Evolutionary conservation across 805 yeast species (phyloP).

Genomic region (Candida vaughaniae): DNA sequence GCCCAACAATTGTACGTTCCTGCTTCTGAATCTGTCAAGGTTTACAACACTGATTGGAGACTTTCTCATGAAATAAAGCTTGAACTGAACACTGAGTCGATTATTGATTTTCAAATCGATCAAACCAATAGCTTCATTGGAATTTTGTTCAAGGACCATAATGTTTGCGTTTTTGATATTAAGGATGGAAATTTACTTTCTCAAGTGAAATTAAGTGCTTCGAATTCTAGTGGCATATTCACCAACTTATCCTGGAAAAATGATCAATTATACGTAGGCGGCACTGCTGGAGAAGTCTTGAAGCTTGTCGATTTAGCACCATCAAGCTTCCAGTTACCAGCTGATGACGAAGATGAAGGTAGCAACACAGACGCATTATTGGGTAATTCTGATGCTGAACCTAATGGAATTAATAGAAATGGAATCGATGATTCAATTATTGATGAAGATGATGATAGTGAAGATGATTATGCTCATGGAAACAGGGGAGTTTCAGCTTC

Average conservation of each 20-base stretch:
- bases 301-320: slow-evolving; percentile 17
- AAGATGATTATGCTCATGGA: slow-evolving; percentile 23
- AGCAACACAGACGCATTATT: slow-evolving; percentile 8
- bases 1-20: slow-evolving; percentile 69
- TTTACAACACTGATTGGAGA: slow-evolving; percentile 38
- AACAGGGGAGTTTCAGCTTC: slow-evolving; percentile 20
- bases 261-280: slow-evolving; percentile 38
- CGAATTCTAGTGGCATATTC: slow-evolving; percentile 24
- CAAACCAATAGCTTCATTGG: slow-evolving; percentile 64
- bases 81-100: slow-evolving; percentile 14
- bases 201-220: slow-evolving; percentile 1
- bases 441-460: slow-evolving; percentile 54
- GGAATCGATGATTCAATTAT: slow-evolving; percentile 21
- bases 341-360: slow-evolving; percentile 17
- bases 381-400: slow-evolving; percentile 11
- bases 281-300: slow-evolving; percentile 41
- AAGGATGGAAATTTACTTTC: slow-evolving; percentile 13
- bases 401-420: slow-evolving; percentile 10
- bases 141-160: slow-evolving; percentile 42
- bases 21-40: slow-evolving; percentile 37
- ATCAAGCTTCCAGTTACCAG: background rate
- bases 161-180: slow-evolving; percentile 50
- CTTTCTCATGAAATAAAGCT: slow-evolving; percentile 12
- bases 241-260: slow-evolving; percentile 29
- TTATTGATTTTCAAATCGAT: slow-evolving; percentile 59